Conservation (phyloP, 345 rosid species). For the Citrus australasica region DNA sequence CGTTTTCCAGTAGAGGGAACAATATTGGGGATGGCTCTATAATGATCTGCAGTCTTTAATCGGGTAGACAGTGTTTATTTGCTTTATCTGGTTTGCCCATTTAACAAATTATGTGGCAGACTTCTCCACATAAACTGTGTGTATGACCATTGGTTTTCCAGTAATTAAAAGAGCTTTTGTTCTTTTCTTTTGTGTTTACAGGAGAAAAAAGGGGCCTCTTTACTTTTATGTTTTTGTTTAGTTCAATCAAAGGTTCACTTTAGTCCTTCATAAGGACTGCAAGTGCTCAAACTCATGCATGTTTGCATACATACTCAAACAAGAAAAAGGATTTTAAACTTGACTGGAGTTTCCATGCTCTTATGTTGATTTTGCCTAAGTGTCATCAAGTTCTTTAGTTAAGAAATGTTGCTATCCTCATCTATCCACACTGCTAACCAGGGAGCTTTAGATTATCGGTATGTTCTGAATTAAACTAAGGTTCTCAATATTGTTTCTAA, state of each 20-base stretch:
- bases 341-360: not conserved
- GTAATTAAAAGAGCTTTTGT: not conserved
- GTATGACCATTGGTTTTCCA: not conserved
- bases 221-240: not conserved
- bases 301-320: not conserved
- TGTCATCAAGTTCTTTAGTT: not conserved
- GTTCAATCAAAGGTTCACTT: not conserved
- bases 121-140: not conserved
- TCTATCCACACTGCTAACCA: not conserved
- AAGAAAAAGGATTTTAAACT: not conserved
- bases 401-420: not conserved
- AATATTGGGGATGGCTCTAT: not conserved
- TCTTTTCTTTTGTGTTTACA: not conserved
- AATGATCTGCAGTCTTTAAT: not conserved
- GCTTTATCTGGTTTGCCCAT: not conserved
- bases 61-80: not conserved
- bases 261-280: not conserved
- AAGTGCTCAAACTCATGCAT: not conserved
- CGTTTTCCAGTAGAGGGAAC: not conserved
- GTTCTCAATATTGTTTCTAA: not conserved
- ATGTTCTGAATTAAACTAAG: not conserved
- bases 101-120: not conserved
- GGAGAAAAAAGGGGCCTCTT: not conserved
- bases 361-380: not conserved
- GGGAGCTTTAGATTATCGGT: not conserved